Percentiles rank a stretch among this genome's conserved stretches.
Conservation (phyloP, 1,284 basidiomycete species). For the Sparassis latifolia region DNA sequence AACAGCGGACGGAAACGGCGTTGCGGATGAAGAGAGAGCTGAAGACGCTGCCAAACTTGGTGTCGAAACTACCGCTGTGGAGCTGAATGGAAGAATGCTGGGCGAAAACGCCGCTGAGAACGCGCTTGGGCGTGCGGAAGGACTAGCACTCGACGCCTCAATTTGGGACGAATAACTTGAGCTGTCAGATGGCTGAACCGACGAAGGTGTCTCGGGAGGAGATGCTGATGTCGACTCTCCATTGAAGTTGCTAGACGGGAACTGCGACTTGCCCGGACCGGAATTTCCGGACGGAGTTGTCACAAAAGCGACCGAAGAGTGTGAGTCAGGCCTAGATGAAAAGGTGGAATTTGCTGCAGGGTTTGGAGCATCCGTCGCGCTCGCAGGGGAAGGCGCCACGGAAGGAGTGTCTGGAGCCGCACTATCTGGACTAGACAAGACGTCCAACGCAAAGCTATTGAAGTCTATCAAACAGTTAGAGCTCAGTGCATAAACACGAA, state of each 20-base stretch:
- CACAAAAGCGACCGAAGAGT: neutral
- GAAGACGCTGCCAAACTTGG: neutral
- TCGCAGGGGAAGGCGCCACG: too few species aligned
- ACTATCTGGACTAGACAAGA: too few species aligned
- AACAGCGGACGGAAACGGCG: neutral
- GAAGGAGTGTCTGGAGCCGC: too few species aligned
- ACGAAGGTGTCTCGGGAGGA: neutral
- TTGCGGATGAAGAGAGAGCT: neutral
- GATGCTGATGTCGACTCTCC: too few species aligned
- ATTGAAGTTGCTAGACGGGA: too few species aligned
- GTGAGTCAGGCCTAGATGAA: neutral
- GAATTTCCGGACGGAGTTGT: neutral
- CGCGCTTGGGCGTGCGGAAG: neutral
- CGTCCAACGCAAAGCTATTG: too few species aligned
- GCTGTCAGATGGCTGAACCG: neutral
- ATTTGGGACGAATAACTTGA: neutral
- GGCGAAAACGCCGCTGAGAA: neutral
- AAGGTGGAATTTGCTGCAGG: too few species aligned
- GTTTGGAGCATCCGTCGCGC: too few species aligned
- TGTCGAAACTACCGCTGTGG: too few species aligned
- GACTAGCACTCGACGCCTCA: neutral
- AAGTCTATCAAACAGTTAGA: too few species aligned
- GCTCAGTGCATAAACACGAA: neutral
- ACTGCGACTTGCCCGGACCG: neutral
- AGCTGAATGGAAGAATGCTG: too few species aligned